Base-by-base conservation (phyloP, 306 rosid genomes). In the Corylus americana region DNA sequence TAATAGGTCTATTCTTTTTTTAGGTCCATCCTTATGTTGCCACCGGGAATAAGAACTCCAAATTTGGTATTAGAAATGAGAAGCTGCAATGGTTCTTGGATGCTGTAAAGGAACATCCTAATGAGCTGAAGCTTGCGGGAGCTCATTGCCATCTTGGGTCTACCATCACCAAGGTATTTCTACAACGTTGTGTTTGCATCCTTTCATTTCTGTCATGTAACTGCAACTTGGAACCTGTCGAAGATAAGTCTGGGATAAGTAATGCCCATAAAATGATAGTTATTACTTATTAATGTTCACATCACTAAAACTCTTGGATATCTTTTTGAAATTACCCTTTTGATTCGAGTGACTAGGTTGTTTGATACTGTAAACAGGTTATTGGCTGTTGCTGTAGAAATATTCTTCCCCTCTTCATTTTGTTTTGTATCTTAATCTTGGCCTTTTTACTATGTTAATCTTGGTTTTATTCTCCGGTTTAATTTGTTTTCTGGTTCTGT, bases 131-230 rank as follows among this genome's bases (percentile, higher is more conserved):
- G 84, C 98, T 95, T 74, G 98, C 91, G 14, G 98, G 98, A 29
- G 97, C 94, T 48, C 98, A 95, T 81, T 95, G 98, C 82, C 98
- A 92, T 90, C 98, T 92, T 68, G 98, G 97, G 55, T 95, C 98
- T 79, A 95, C 98, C 80, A 92, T 92, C 78, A 91, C 98, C 75
- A 92, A 92, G 98, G 98, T 92, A 78, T 37, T 79, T 81, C 53
- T 71, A 22, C 44, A 18, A 50, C 12, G 16, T 25, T 5, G 70
- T n/a, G 8, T 69, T 72, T n/a, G 22, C 50, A 12, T 77, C 63
- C 45, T 44, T 29, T 22, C 48, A 57, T 48, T 55, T 61, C 31
- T 74, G 11, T 18, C n/a, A 44, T 57, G 67, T 39, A 11, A 47
- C 45, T 42, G 45, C 16, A 22, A 12, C 37, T 59, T 73, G 6